These are phyloP conservation scores for Eucalyptus curtisii DNA, from an alignment of 345 rosid species.

Conservation along the genomic window DNA sequence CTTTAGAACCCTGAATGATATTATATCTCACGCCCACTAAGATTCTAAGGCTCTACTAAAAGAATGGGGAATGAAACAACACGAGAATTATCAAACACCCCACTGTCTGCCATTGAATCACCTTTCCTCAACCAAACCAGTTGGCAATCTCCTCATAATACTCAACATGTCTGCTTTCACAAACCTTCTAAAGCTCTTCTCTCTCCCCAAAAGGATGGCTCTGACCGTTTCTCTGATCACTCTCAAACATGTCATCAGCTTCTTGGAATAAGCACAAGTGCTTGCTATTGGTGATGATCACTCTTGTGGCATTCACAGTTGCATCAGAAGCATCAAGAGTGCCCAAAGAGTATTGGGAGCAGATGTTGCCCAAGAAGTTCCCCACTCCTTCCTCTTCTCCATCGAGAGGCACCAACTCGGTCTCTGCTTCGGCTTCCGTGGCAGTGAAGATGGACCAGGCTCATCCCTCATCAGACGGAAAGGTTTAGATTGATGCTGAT, in stretches of 20 bases:
- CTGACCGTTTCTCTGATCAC: slow-evolving; percentile 1
- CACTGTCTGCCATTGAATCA: slow-evolving; percentile 68
- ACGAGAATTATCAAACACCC: slow-evolving; percentile 25
- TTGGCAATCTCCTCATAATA: slow-evolving; percentile 41
- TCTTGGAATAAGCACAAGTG: slow-evolving; percentile 23
- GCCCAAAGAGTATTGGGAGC: slow-evolving; percentile 53
- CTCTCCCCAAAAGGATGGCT: background rate
- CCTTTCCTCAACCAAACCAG: slow-evolving; percentile 63
- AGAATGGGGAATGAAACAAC: slow-evolving; percentile 5
- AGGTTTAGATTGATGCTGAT: slow-evolving; percentile 20
- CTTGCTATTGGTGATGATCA: background rate
- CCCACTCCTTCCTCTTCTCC: slow-evolving; percentile 75
- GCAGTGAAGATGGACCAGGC: slow-evolving; percentile 9
- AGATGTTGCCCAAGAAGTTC: slow-evolving; percentile 87
- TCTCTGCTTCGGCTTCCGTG: slow-evolving; percentile 27
- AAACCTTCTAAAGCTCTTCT: slow-evolving; percentile 23
- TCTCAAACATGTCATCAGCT: background rate
- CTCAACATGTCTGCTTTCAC: slow-evolving; percentile 52
- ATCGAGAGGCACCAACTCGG: slow-evolving; percentile 75
- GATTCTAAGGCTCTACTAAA: background rate
- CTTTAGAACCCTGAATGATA: background rate
- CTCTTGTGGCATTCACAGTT: slow-evolving; percentile 20
- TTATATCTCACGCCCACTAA: background rate
- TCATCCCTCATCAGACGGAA: slow-evolving; percentile 39
- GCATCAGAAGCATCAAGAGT: slow-evolving; percentile 46